Conservation (phyloP, 2,329 filamentous ascomycete species). For the Rhynchosporium agropyri region DNA sequence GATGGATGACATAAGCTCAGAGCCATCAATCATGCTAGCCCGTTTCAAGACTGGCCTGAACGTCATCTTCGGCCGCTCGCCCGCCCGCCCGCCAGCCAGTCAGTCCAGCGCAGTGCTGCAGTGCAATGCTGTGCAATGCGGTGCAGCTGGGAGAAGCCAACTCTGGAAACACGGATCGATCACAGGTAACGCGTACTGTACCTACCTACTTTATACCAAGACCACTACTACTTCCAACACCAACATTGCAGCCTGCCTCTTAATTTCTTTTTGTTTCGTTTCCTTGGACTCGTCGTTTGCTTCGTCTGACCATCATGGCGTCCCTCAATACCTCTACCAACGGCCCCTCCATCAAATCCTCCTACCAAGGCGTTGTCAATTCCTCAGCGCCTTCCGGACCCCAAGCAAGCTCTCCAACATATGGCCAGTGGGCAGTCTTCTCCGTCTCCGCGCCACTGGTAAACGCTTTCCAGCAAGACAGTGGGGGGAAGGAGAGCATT, state of each 20-base stretch:
- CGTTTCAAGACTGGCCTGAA: slow-evolving; percentile 1
- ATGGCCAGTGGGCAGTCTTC: slow-evolving; percentile 92
- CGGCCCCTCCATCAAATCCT: slow-evolving; percentile 82
- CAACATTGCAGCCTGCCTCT: slow-evolving; percentile 18
- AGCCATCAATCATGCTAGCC: neutral
- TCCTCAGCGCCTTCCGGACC: slow-evolving; percentile 57
- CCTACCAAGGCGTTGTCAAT: slow-evolving; percentile 71
- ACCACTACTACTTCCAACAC: slow-evolving; percentile 2
- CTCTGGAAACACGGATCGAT: slow-evolving; percentile 12
- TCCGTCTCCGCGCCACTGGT: slow-evolving; percentile 88
- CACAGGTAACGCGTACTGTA: neutral
- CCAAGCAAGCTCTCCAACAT: slow-evolving; percentile 72
- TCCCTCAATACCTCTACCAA: slow-evolving; percentile 79
- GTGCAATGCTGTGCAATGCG: no score
- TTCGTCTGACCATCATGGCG: slow-evolving; percentile 58
- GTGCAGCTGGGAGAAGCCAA: no score
- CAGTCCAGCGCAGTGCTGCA: neutral
- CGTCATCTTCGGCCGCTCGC: slow-evolving; percentile 4
- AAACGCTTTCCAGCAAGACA: slow-evolving; percentile 86
- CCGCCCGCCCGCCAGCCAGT: neutral
- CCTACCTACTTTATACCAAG: slow-evolving; percentile 4
- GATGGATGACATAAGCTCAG: neutral
- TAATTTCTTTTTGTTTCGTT: slow-evolving; percentile 7
- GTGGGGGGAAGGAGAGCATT: slow-evolving; percentile 85
- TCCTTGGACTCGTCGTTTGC: slow-evolving; percentile 3